A percentile compares a stretch with the other conserved stretches of the same genome.
These are phyloP conservation scores for Boechera retrofracta DNA, from an alignment of 345 rosid genomes.

Conservation along the genomic window DNA sequence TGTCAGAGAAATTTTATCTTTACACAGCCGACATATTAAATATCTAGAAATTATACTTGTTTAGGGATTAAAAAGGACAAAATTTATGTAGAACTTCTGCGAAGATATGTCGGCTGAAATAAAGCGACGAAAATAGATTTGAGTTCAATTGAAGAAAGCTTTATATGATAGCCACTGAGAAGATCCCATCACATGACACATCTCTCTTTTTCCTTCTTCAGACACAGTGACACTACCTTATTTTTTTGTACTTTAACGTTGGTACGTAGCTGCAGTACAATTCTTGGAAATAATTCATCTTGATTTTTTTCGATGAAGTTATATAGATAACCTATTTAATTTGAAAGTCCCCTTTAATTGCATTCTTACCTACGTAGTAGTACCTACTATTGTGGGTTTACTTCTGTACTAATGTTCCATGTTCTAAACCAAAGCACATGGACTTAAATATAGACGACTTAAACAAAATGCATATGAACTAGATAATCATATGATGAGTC, in stretches of 20 bases:
- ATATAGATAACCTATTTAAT: not conserved
- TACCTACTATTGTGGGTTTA: not conserved
- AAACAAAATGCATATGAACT: too few relatives aligned
- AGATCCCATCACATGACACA: slow-evolving; percentile 39
- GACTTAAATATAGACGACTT: too few relatives aligned
- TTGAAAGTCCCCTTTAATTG: not conserved
- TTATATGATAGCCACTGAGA: slow-evolving; percentile 41
- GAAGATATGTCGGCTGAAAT: slow-evolving; percentile 43
- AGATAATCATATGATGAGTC: too few relatives aligned
- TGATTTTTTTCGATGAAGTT: not conserved
- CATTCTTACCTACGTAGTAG: not conserved
- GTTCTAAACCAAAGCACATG: not conserved
- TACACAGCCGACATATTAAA: slow-evolving; percentile 33
- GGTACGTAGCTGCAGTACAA: slow-evolving; percentile 7
- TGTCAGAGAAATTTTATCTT: slow-evolving; percentile 4
- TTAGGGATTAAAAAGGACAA: slow-evolving; percentile 3
- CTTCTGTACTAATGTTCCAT: not conserved
- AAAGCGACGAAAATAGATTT: slow-evolving; percentile 18
- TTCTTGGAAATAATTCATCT: slow-evolving; percentile 8
- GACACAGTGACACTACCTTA: slow-evolving; percentile 17
- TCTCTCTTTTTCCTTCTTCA: slow-evolving; percentile 10
- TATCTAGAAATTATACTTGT: slow-evolving; percentile 30
- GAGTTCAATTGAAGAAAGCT: slow-evolving; percentile 32
- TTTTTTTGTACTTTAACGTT: slow-evolving; percentile 34
- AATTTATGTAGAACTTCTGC: slow-evolving; percentile 17